phyloP scores from a whole-genome alignment of 2,329 filamentous ascomycete genomes.

The Tothia fuscella region DNA sequence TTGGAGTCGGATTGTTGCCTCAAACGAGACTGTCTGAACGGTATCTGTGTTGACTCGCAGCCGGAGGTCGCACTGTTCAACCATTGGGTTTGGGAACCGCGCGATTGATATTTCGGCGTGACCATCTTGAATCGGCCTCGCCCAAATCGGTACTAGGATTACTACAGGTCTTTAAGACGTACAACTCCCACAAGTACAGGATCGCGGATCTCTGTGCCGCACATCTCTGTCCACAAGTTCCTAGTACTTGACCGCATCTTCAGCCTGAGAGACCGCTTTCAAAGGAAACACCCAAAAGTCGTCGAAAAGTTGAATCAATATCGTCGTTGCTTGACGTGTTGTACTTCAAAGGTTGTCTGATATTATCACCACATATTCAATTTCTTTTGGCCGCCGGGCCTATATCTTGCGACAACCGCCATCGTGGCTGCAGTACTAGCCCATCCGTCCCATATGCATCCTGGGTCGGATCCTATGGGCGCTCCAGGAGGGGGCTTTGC shows the following conservation, averaged over 20 bases:
- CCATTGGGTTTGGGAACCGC: too few relatives aligned
- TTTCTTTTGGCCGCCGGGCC: slow-evolving; percentile 26
- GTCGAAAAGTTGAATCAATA: not conserved
- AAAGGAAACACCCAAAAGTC: slow-evolving; percentile 1
- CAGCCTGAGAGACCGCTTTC: slow-evolving; percentile 5
- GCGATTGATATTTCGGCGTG: not conserved
- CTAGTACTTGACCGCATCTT: not conserved
- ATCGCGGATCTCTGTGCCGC: slow-evolving; percentile 1
- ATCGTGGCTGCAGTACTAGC: slow-evolving; percentile 53
- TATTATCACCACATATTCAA: not conserved
- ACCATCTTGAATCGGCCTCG: not conserved
- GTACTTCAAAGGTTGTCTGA: not conserved
- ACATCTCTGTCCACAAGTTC: not conserved
- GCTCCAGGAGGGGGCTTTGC: slow-evolving; percentile 54
- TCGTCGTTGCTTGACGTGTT: not conserved
- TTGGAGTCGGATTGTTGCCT: slow-evolving; percentile 4
- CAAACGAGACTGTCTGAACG: not conserved
- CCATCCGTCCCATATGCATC: slow-evolving; percentile 49
- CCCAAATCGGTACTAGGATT: not conserved
- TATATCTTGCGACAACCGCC: slow-evolving; percentile 34
- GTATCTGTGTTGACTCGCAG: slow-evolving; percentile 9
- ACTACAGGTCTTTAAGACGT: not conserved
- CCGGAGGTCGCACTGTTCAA: not conserved
- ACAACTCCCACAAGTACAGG: slow-evolving; percentile 5
- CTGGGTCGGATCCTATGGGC: slow-evolving; percentile 46